phyloP scores from a whole-genome alignment of 2,329 filamentous ascomycete genomes.

The Colletotrichum neosansevieriae region DNA sequence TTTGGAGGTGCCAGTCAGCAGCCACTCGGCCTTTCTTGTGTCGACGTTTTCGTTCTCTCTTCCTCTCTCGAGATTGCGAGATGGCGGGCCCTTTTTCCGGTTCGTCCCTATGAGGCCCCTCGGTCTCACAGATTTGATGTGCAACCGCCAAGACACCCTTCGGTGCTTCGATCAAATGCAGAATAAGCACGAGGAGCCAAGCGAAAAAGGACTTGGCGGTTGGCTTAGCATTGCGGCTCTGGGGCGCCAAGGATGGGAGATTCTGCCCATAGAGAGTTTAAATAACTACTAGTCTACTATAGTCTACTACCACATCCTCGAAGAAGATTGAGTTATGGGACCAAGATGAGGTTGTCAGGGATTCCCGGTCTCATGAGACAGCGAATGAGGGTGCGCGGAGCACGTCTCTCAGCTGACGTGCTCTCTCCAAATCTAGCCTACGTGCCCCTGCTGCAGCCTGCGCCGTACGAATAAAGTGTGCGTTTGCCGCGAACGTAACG shows the following conservation, averaged over 20 bases:
- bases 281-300: no score
- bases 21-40: neutral
- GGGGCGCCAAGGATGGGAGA: slow-evolving; percentile 7
- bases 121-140: slow-evolving; percentile 13
- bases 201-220: slow-evolving; percentile 14
- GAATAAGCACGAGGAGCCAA: slow-evolving; percentile 16
- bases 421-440: slow-evolving; percentile 8
- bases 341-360: neutral
- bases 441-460: slow-evolving; percentile 9
- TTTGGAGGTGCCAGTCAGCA: slow-evolving; percentile 7
- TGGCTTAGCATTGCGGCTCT: slow-evolving; percentile 33
- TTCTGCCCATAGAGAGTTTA: slow-evolving; percentile 1
- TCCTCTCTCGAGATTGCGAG: neutral
- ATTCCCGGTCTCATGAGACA: neutral
- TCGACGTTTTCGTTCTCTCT: neutral
- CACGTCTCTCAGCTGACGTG: slow-evolving; percentile 8
- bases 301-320: neutral
- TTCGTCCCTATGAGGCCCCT: neutral
- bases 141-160: slow-evolving; percentile 25
- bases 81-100: neutral
- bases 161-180: slow-evolving; percentile 1
- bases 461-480: neutral
- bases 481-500: neutral
- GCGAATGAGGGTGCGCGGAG: slow-evolving; percentile 9
- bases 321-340: neutral